A percentile compares a stretch with the other conserved stretches of the same genome.
These are phyloP conservation scores for Cydonia oblonga DNA, from an alignment of 331 rosid genomes.

Conservation along the genomic window DNA sequence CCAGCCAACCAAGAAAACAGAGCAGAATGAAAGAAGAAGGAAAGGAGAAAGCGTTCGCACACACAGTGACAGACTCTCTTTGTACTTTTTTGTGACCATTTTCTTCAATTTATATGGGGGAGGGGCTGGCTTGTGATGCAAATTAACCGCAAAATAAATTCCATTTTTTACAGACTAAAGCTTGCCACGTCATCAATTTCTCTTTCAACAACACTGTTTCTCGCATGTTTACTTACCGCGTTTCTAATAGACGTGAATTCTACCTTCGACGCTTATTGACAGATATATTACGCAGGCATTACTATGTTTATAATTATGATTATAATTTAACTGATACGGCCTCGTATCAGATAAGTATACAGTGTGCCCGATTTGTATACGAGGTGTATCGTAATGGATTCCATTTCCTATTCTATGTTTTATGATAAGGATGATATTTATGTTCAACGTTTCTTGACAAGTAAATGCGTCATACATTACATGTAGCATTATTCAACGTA, in stretches of 20 bases:
- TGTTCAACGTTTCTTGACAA: not conserved
- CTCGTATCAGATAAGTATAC: not conserved
- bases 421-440: too few relatives aligned
- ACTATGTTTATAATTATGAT: too few relatives aligned
- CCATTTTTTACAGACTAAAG: not conserved
- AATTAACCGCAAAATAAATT: not conserved
- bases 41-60: not conserved
- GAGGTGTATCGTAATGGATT: not conserved
- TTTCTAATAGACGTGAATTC: accelerated
- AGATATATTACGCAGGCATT: not conserved
- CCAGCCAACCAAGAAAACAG: slow-evolving; percentile 11
- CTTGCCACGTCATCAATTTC: not conserved
- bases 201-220: not conserved
- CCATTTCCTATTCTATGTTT: not conserved
- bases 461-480: not conserved
- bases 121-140: not conserved
- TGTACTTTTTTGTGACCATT: not conserved
- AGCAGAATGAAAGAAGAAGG: slow-evolving; percentile 1
- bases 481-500: not conserved
- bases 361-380: not conserved
- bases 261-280: too few relatives aligned
- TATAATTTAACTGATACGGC: too few relatives aligned
- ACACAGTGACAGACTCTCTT: slow-evolving; percentile 2
- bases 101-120: not conserved
- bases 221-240: not conserved